Percentiles rank a stretch among this genome's conserved stretches.
phyloP scores from a whole-genome alignment of 371 early-diverging fungal species.

The Mortierella sp. region DNA sequence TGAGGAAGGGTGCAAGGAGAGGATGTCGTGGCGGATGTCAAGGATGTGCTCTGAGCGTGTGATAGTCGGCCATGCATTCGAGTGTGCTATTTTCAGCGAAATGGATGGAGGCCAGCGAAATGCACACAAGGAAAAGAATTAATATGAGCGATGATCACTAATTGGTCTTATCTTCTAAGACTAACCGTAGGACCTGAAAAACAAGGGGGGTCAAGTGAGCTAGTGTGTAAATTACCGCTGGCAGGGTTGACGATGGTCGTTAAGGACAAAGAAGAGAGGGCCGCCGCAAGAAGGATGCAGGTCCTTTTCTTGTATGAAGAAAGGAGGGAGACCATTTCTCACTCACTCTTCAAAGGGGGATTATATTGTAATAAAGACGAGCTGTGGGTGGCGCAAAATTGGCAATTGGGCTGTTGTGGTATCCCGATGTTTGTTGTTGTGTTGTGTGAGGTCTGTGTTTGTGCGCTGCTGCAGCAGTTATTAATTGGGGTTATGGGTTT shows the following conservation, averaged over 20 bases:
- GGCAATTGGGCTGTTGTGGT: constrained; percentile 3
- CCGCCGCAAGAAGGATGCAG: background rate
- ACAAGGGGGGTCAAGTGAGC: background rate
- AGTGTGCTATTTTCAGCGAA: constrained; percentile 39
- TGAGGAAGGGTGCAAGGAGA: constrained; percentile 12
- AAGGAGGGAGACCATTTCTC: too few species aligned
- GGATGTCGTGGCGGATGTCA: constrained; percentile 46
- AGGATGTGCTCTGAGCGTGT: constrained; percentile 45
- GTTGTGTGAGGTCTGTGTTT: background rate
- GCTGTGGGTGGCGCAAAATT: background rate
- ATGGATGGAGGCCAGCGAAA: background rate
- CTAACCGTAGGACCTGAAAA: background rate
- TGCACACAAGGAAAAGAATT: background rate
- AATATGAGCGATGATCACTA: constrained; percentile 2
- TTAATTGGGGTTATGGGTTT: background rate
- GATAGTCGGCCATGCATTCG: constrained; percentile 41
- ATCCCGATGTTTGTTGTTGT: background rate
- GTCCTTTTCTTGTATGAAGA: background rate
- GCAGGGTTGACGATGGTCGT: background rate
- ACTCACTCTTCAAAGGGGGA: background rate
- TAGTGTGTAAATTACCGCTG: background rate
- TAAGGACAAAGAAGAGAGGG: background rate
- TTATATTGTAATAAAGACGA: background rate
- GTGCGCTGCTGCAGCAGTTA: background rate
- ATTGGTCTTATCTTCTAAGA: background rate